A percentile compares a stretch with the other conserved stretches of the same genome.
These are phyloP conservation scores for Caryopteris hybrid DNA, from an alignment of 305 asterid species.

Conservation along the genomic window DNA sequence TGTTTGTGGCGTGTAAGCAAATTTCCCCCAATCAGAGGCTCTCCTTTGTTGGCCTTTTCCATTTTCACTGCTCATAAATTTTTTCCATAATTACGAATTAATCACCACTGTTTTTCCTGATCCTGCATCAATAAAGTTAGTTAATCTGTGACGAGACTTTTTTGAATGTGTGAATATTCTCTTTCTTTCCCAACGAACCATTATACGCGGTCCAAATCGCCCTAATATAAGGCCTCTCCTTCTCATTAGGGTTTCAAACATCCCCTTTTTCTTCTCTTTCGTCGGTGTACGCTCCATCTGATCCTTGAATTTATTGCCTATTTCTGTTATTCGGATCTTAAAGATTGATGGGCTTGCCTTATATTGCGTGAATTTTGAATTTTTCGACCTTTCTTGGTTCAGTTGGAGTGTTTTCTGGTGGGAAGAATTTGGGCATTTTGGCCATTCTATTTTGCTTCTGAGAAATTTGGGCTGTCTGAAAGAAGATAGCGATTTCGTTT, in stretches of 20 bases:
- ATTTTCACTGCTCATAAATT: not conserved
- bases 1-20: constrained; percentile 25
- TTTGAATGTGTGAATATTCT: constrained; percentile 20
- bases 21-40: constrained; percentile 11
- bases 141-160: constrained; percentile 13
- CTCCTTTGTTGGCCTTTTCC: not conserved
- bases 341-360: not conserved
- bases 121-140: not conserved
- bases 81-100: not conserved
- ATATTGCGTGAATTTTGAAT: not conserved
- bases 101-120: constrained; percentile 12
- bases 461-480: too few relatives aligned
- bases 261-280: constrained; percentile 20
- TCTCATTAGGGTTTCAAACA: constrained; percentile 44
- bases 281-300: constrained; percentile 10
- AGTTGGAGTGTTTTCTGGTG: not conserved
- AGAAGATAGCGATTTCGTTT: too few relatives aligned
- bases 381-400: too few relatives aligned
- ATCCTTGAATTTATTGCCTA: not conserved
- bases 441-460: not conserved
- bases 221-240: constrained; percentile 48
- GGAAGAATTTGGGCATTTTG: not conserved
- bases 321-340: not conserved
- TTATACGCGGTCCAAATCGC: constrained; percentile 62
- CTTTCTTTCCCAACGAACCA: constrained; percentile 27